A percentile compares a stretch with the other conserved stretches of the same genome.
phyloP scores from a whole-genome alignment of 2,329 filamentous ascomycete genomes.

The Trichoderma cornu-damae region DNA sequence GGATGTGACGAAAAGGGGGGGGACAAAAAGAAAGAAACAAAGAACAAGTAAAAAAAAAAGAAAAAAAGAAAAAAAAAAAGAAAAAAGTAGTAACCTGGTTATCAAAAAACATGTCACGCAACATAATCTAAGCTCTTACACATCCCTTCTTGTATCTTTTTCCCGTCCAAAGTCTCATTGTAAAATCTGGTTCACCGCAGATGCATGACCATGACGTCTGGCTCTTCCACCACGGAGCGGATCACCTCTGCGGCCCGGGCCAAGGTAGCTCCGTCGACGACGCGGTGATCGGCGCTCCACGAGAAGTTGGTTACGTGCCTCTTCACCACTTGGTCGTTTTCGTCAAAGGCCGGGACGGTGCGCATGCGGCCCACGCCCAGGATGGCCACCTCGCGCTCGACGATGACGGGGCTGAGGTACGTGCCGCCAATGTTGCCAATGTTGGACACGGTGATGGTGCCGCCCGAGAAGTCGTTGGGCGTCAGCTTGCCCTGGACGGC shows the following conservation, averaged over 20 bases:
- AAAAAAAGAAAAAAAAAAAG: not conserved
- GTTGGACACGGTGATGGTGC: constrained; percentile 94
- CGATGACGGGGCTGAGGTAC: constrained; percentile 85
- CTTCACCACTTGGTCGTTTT: constrained; percentile 56
- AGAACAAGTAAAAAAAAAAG: too few species aligned
- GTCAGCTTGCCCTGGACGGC: constrained; percentile 71
- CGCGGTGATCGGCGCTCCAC: constrained; percentile 92
- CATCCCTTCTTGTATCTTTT: not conserved
- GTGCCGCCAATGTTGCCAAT: constrained; percentile 93
- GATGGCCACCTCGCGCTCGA: constrained; percentile 86
- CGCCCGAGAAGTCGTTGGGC: constrained; percentile 70
- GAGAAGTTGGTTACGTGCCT: constrained; percentile 85
- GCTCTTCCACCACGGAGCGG: constrained; percentile 71
- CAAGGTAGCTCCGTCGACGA: constrained; percentile 92
- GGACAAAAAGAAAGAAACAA: too few species aligned
- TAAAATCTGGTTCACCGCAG: constrained; percentile 51
- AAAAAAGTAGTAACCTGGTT: too few species aligned
- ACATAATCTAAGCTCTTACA: constrained; percentile 6
- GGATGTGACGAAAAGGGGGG: too few species aligned
- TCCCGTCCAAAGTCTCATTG: not conserved
- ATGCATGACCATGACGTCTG: constrained; percentile 80
- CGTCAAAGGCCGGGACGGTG: constrained; percentile 72
- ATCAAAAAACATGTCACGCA: not conserved
- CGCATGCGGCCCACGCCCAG: constrained; percentile 79
- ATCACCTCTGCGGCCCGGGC: constrained; percentile 84